phyloP scores from a whole-genome alignment of 2,329 filamentous ascomycete species.

The Aspergillus pseudoviridinutans region DNA sequence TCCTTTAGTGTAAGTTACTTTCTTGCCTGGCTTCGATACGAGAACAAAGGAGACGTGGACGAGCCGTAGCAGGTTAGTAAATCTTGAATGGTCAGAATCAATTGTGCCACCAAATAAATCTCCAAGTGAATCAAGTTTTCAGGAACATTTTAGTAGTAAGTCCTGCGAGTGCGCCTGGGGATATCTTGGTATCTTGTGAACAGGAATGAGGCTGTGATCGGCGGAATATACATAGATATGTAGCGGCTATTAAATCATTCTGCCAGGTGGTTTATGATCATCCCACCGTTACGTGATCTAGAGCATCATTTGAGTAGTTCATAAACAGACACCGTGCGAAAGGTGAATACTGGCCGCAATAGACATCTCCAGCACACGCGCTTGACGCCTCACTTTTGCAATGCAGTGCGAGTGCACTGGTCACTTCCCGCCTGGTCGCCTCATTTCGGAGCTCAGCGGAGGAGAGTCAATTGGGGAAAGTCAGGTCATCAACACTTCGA shows the following conservation, averaged over 20 bases:
- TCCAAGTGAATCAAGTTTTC: not conserved
- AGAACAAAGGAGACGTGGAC: not conserved
- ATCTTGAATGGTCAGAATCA: not conserved
- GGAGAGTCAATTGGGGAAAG: conserved; percentile 1
- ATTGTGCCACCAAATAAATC: not conserved
- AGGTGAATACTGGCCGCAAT: not conserved
- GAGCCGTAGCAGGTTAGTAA: not conserved
- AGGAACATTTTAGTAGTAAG: not conserved
- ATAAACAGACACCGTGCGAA: not conserved
- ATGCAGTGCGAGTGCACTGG: conserved; percentile 8
- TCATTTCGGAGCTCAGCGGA: conserved; percentile 16
- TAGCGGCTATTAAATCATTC: not conserved
- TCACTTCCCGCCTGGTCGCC: conserved; percentile 16
- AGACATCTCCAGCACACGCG: not conserved
- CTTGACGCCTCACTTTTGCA: conserved; percentile 22
- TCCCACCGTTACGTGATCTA: no score
- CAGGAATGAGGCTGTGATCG: not conserved
- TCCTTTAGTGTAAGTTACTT: not conserved
- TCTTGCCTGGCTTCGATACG: not conserved
- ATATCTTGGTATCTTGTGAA: not conserved
- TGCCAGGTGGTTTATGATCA: not conserved
- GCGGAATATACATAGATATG: not conserved
- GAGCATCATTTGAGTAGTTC: not conserved
- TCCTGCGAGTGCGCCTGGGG: not conserved
- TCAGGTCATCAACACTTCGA: conserved; percentile 5